Conservation (phyloP, 352 stramenopile genomes). For the Globisporangium emineosum region DNA sequence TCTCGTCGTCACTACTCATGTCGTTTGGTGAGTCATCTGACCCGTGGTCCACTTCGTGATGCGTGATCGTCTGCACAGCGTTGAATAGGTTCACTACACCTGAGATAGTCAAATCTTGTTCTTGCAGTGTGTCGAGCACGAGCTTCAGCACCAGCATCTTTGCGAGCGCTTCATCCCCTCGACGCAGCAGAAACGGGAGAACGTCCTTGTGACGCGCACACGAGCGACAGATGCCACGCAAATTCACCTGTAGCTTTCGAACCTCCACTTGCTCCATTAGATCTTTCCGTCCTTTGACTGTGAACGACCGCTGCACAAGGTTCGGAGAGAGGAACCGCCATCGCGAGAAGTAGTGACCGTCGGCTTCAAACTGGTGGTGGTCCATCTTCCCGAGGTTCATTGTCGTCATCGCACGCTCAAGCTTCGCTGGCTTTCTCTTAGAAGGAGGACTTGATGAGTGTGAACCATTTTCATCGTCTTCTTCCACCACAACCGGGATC, state of each 20-base stretch:
- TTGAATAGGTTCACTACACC: slow-evolving; percentile 34
- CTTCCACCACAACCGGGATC: background rate
- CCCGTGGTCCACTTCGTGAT: slow-evolving; percentile 27
- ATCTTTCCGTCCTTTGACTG: slow-evolving; percentile 16
- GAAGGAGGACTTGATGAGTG: background rate
- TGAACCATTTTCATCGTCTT: background rate
- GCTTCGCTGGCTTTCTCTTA: slow-evolving; percentile 12
- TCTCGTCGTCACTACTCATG: slow-evolving; percentile 36
- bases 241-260: slow-evolving; percentile 69
- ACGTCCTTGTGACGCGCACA: slow-evolving; percentile 59
- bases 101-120: slow-evolving; percentile 38
- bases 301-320: slow-evolving; percentile 50
- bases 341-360: slow-evolving; percentile 31
- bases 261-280: slow-evolving; percentile 42
- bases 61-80: slow-evolving; percentile 44
- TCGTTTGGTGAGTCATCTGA: slow-evolving; percentile 35
- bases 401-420: slow-evolving; percentile 32
- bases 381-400: slow-evolving; percentile 31
- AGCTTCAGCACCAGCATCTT: slow-evolving; percentile 53
- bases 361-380: slow-evolving; percentile 28
- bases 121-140: slow-evolving; percentile 49
- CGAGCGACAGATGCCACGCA: slow-evolving; percentile 51
- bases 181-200: slow-evolving; percentile 62
- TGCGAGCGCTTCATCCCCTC: slow-evolving; percentile 38
- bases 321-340: slow-evolving; percentile 69